Conservation (phyloP, 2,329 filamentous ascomycete genomes). For the Dactylellina haptotyla region DNA sequence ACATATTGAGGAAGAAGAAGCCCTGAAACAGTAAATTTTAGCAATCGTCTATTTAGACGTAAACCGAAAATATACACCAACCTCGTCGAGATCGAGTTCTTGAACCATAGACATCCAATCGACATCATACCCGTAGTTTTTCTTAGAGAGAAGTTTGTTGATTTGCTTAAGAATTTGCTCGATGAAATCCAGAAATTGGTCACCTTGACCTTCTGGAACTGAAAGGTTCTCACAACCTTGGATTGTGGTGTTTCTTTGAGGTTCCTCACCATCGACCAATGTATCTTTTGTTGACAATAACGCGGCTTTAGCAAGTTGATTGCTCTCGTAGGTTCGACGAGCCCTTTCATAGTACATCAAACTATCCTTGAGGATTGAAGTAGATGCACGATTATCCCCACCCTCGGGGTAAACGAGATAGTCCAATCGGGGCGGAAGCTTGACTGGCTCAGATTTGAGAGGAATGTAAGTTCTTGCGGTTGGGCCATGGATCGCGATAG, state of each 20-base stretch:
- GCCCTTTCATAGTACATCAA: constrained; percentile 43
- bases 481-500: too few relatives aligned
- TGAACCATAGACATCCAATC: constrained; percentile 39
- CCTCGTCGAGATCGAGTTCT: constrained; percentile 44
- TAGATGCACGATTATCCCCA: constrained; percentile 3
- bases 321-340: constrained; percentile 21
- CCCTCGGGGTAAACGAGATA: background rate
- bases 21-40: background rate
- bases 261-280: background rate
- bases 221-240: too few relatives aligned
- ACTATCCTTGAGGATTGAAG: constrained; percentile 20
- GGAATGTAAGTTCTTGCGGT: constrained; percentile 10
- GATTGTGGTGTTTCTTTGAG: background rate
- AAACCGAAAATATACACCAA: background rate
- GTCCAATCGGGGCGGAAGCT: constrained; percentile 15
- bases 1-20: constrained; percentile 35
- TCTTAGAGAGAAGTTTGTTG: constrained; percentile 13
- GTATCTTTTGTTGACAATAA: constrained; percentile 5
- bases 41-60: background rate
- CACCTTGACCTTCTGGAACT: constrained; percentile 4
- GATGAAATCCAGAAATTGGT: constrained; percentile 37
- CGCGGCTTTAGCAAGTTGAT: background rate
- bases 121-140: constrained; percentile 17
- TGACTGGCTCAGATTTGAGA: background rate
- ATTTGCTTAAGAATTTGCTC: constrained; percentile 30